These are phyloP conservation scores for Ophiognomonia clavigignenti-juglandacearum DNA, from an alignment of 2,329 filamentous ascomycete species.

Conservation along the genomic window DNA sequence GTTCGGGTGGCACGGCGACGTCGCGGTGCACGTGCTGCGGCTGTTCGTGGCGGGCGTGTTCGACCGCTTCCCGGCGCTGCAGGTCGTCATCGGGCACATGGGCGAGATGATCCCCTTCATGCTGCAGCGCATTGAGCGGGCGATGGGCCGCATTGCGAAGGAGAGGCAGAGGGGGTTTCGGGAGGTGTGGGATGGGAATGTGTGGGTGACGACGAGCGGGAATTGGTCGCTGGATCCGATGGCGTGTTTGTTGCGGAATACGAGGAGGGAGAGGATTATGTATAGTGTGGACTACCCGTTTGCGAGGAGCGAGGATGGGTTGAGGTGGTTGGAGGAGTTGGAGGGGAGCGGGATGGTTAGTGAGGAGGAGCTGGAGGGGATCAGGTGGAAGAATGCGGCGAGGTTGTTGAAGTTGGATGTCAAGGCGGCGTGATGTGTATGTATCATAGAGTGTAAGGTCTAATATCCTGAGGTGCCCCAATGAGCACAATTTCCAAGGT, in stretches of 20 bases:
- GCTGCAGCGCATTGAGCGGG: constrained; percentile 38
- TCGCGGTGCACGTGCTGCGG: constrained; percentile 41
- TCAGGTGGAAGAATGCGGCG: constrained; percentile 48
- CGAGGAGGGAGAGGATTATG: constrained; percentile 44
- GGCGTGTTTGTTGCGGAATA: constrained; percentile 38
- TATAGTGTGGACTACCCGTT: constrained; percentile 58
- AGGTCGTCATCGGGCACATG: constrained; percentile 51
- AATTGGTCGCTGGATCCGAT: constrained; percentile 45
- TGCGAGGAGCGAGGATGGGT: constrained; percentile 41
- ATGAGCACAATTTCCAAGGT: too few relatives aligned
- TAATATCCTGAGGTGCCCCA: too few relatives aligned
- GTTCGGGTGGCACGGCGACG: constrained; percentile 48
- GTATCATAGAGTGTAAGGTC: too few relatives aligned
- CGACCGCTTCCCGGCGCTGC: constrained; percentile 47
- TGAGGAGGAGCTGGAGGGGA: constrained; percentile 40
- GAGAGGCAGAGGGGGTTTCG: constrained; percentile 32
- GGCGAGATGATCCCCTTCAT: constrained; percentile 50
- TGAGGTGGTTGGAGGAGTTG: constrained; percentile 42
- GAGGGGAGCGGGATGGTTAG: constrained; percentile 43
- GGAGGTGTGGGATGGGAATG: constrained; percentile 49
- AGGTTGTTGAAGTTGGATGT: constrained; percentile 34
- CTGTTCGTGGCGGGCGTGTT: constrained; percentile 51
- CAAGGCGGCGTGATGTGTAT: constrained; percentile 7
- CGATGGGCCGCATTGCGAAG: constrained; percentile 23
- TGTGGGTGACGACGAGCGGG: constrained; percentile 54